These are phyloP conservation scores for Pichia sp. DNA, from an alignment of 1,139 yeast genomes.

Conservation along the genomic window DNA sequence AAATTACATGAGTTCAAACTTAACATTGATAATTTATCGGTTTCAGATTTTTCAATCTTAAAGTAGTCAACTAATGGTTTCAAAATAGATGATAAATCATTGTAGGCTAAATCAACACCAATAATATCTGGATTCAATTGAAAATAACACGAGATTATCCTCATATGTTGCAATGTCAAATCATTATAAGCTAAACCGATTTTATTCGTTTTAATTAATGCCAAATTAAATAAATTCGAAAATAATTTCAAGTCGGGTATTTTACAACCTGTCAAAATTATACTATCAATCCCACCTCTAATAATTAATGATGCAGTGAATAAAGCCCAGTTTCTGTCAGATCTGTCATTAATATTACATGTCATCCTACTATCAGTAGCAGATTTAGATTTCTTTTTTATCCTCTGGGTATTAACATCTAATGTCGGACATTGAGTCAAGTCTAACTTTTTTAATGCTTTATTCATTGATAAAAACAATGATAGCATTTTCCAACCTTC, in stretches of 20 bases:
- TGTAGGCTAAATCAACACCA: slow-evolving; percentile 69
- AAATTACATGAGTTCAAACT: slow-evolving; percentile 50
- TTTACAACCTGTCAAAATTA: slow-evolving; percentile 67
- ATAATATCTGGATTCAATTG: slow-evolving; percentile 26
- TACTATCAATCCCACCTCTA: slow-evolving; percentile 67
- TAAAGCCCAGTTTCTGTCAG: slow-evolving; percentile 73
- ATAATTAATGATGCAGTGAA: slow-evolving; percentile 62
- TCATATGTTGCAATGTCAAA: slow-evolving; percentile 44
- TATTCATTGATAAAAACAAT: slow-evolving; percentile 61
- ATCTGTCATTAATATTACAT: slow-evolving; percentile 50
- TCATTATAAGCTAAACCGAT: slow-evolving; percentile 68
- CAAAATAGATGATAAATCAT: slow-evolving; percentile 50
- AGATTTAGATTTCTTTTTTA: slow-evolving; percentile 26
- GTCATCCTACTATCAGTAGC: slow-evolving; percentile 43
- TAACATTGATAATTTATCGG: slow-evolving; percentile 35
- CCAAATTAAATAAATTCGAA: slow-evolving; percentile 50
- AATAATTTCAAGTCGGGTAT: slow-evolving; percentile 50
- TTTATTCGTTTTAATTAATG: slow-evolving; percentile 46
- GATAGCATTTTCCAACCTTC: slow-evolving; percentile 70
- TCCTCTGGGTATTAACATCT: slow-evolving; percentile 50
- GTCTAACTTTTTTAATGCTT: slow-evolving; percentile 50
- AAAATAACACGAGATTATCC: slow-evolving; percentile 47
- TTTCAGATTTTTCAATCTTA: slow-evolving; percentile 11
- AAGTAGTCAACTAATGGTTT: slow-evolving; percentile 43
- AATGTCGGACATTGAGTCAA: slow-evolving; percentile 66